Percentiles rank a stretch among this genome's conserved stretches.
phyloP scores from a whole-genome alignment of 208 protist species.

The Wallacemonas collosoma region DNA sequence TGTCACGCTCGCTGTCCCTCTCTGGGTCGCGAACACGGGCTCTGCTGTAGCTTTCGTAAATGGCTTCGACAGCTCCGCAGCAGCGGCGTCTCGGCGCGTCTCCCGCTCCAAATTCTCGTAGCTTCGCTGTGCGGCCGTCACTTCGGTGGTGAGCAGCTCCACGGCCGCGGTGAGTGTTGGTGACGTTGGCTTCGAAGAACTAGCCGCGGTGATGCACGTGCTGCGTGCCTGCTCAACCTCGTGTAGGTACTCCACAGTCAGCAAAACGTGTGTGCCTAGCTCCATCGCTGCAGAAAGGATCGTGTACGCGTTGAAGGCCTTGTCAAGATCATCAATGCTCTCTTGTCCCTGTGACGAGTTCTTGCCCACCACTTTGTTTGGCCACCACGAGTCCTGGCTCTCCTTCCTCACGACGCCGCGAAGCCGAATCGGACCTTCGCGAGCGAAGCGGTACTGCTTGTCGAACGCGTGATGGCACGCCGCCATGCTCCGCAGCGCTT shows the following conservation, averaged over 20 bases:
- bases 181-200: neutral
- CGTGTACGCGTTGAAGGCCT: slow-evolving; percentile 5
- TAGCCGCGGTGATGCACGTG: neutral
- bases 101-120: slow-evolving; percentile 22
- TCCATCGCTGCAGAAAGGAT: neutral
- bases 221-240: neutral
- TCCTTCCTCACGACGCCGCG: neutral
- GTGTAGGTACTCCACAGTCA: neutral
- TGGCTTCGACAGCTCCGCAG: slow-evolving; percentile 23
- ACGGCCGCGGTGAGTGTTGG: slow-evolving; percentile 4
- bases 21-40: neutral
- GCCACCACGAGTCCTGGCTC: slow-evolving; percentile 13
- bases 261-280: slow-evolving; percentile 13
- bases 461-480: slow-evolving; percentile 14
- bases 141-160: slow-evolving; percentile 4
- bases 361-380: slow-evolving; percentile 1
- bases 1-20: neutral
- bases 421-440: slow-evolving; percentile 1
- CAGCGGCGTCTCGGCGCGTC: slow-evolving; percentile 13
- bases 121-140: slow-evolving; percentile 15
- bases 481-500: neutral
- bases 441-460: slow-evolving; percentile 4
- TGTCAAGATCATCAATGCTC: slow-evolving; percentile 8
- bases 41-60: slow-evolving; percentile 9
- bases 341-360: slow-evolving; percentile 5